Evolutionary conservation across 2,329 filamentous ascomycete species (phyloP).

Genomic region (Sporothrix mexicana): DNA sequence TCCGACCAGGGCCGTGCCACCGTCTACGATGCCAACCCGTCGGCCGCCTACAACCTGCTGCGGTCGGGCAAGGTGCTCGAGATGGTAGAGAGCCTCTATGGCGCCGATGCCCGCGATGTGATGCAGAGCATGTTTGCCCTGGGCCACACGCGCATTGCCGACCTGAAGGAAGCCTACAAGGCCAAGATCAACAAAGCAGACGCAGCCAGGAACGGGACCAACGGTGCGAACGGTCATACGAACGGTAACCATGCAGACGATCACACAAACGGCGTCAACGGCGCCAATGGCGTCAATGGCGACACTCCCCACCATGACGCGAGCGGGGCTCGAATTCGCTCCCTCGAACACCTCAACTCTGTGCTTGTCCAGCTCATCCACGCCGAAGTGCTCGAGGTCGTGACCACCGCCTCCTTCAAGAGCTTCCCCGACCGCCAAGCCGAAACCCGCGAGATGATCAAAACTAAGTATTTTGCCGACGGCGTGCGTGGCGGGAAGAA

Average conservation of each 20-base stretch:
- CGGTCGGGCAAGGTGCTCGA: constrained; percentile 82
- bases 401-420: constrained; percentile 62
- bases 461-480: constrained; percentile 58
- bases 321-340: constrained; percentile 45
- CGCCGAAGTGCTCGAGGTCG: constrained; percentile 70
- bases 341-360: constrained; percentile 56
- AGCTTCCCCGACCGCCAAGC: constrained; percentile 65
- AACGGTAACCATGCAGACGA: constrained; percentile 41
- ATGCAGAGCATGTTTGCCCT: constrained; percentile 76
- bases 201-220: constrained; percentile 26
- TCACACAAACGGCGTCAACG: constrained; percentile 43
- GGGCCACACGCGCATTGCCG: constrained; percentile 75
- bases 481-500: constrained; percentile 68
- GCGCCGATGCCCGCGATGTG: constrained; percentile 73
- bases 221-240: constrained; percentile 28
- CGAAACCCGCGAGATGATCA: constrained; percentile 68
- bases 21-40: constrained; percentile 83
- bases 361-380: constrained; percentile 63
- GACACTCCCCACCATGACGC: constrained; percentile 37
- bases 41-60: constrained; percentile 80
- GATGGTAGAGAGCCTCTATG: constrained; percentile 74
- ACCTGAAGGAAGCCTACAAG: constrained; percentile 69
- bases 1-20: constrained; percentile 58
- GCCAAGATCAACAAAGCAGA: constrained; percentile 44
- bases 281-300: constrained; percentile 37